Base-by-base conservation (phyloP, 352 stramenopile species). In the Pythium myriotylum region DNA sequence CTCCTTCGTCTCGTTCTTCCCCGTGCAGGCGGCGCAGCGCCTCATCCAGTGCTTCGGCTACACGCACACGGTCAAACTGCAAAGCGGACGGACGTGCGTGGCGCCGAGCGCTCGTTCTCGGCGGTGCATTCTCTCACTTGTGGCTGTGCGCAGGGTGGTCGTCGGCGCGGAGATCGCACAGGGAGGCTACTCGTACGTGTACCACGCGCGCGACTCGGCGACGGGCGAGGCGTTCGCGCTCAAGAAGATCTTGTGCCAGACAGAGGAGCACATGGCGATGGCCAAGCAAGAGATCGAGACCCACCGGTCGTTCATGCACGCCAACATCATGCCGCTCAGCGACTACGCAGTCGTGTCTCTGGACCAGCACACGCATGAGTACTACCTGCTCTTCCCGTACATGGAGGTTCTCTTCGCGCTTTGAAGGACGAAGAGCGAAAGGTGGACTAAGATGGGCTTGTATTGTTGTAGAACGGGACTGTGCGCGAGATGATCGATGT, bases 191-290 rank as follows among this genome's bases (percentile, higher is more conserved):
- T 94, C 86, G 37, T 94, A 88, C 53, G 89, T 97, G 35, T 96
- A 92, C 65, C 75, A 74, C 33, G 84, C 85, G 6, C 74, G 75
- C 39, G 86, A 97, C 54, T 72, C 81, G 10, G 53, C 74, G 32
- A 94, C 86, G 14, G 82, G 88, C 20, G 81, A 94, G 42, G 54
- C 70, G 40, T 96, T 94, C 49, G 89, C 89, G 50, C 84, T 97
- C 42, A 97, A 97, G 74, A 97, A 96, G 70, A 84, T 96, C 19
- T 32, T 94, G 52, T 95, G 86, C 66, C 88, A 95, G 65, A 85
- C 80, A 29, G 65, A 88, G 24, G 88, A 96, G 65, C 89, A 96
- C 68, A 76, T 85, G 55, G 73, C 88, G 41, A 68, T 86, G 55
- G 86, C 81, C 27, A 87, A 92, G 71, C 65, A 81, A 40, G 89